phyloP scores from a whole-genome alignment of 2,329 filamentous ascomycete genomes.

The Penicillium rolfsii region DNA sequence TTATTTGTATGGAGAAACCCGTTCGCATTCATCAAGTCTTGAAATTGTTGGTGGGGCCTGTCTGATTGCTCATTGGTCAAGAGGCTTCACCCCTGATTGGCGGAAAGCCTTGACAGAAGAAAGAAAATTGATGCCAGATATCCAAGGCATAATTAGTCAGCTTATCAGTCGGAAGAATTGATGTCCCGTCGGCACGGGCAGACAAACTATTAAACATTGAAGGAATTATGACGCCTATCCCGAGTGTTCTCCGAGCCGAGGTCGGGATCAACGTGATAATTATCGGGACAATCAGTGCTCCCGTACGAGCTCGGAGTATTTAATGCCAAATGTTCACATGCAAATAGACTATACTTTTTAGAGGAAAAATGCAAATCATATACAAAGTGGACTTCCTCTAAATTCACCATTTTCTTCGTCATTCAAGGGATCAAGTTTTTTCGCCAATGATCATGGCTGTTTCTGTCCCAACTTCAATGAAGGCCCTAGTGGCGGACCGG shows the following conservation, averaged over 20 bases:
- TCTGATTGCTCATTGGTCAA: not conserved
- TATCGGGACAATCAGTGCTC: conserved; percentile 3
- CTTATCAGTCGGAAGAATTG: conserved; percentile 4
- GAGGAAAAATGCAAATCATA: not conserved
- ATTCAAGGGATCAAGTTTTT: not conserved
- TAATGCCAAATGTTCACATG: conserved; percentile 12
- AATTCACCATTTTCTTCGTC: not conserved
- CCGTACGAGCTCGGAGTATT: conserved; percentile 6
- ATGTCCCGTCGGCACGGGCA: conserved; percentile 9
- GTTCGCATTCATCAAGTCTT: not conserved
- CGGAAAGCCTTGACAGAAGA: not conserved
- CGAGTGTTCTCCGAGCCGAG: conserved; percentile 13
- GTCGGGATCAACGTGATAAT: conserved; percentile 14
- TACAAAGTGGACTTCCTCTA: not conserved
- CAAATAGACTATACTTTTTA: not conserved
- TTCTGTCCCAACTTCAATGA: conserved; percentile 14
- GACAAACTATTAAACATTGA: not conserved
- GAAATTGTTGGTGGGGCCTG: not conserved
- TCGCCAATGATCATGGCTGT: conserved; percentile 5
- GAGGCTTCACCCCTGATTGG: not conserved
- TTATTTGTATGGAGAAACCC: not conserved
- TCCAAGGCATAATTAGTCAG: not conserved
- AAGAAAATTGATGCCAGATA: not conserved
- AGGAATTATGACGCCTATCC: not conserved
- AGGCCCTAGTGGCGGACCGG: conserved; percentile 14